Conservation (phyloP, 768 basidiomycete species). For the Boletus sp. region DNA sequence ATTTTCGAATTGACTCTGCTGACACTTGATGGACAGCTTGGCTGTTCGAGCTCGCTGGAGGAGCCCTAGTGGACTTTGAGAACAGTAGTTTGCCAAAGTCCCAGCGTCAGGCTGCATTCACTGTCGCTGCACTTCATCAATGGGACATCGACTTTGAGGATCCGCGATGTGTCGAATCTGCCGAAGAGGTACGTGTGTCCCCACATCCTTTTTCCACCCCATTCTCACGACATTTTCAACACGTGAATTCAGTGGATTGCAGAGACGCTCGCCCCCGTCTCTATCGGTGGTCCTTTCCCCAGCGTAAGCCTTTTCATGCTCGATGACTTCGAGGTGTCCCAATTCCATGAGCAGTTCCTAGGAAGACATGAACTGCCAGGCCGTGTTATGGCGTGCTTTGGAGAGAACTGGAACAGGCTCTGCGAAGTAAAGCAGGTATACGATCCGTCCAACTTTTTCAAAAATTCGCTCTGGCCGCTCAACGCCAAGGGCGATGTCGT, state of each 20-base stretch:
- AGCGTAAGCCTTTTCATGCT: constrained; percentile 53
- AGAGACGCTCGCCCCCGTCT: constrained; percentile 64
- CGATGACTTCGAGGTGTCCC: constrained; percentile 15
- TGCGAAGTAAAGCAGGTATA: constrained; percentile 68
- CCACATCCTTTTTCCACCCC: background rate
- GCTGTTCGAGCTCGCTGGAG: constrained; percentile 89
- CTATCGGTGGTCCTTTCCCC: constrained; percentile 78
- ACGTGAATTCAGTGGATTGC: constrained; percentile 63
- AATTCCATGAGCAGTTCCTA: constrained; percentile 54
- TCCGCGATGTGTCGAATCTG: constrained; percentile 73
- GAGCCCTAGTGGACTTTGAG: constrained; percentile 70
- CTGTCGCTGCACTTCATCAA: constrained; percentile 86
- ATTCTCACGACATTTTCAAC: constrained; percentile 10
- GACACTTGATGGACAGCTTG: constrained; percentile 52
- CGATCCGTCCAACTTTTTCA: constrained; percentile 76
- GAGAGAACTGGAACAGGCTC: constrained; percentile 71
- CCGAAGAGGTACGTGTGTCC: constrained; percentile 60
- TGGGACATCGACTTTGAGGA: constrained; percentile 87
- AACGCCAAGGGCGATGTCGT: constrained; percentile 52
- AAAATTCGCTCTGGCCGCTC: constrained; percentile 78
- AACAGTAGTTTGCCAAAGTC: constrained; percentile 71
- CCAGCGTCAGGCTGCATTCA: constrained; percentile 79
- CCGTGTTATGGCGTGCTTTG: constrained; percentile 65
- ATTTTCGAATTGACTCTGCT: background rate
- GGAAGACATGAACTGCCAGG: constrained; percentile 64